phyloP scores from a whole-genome alignment of 345 rosid genomes.

The Eucalyptus sp. region DNA sequence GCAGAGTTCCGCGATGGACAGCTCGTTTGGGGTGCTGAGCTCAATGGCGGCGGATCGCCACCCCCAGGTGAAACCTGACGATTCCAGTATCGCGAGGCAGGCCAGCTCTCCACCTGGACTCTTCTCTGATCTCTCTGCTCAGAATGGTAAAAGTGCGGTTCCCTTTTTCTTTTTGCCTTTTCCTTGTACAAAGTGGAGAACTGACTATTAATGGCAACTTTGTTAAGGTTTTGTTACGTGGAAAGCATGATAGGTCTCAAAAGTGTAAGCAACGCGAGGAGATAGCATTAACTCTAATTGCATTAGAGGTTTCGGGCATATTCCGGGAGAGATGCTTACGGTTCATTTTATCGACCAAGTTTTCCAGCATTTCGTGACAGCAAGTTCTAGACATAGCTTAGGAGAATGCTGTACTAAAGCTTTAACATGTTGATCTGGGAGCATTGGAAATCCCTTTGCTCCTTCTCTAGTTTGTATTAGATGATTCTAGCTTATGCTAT shows the following conservation, averaged over 20 bases:
- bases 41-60: constrained; percentile 12
- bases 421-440: not conserved
- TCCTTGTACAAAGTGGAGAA: not conserved
- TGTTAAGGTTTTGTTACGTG: not conserved
- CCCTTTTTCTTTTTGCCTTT: not conserved
- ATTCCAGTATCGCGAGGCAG: constrained; percentile 50
- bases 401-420: not conserved
- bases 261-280: not conserved
- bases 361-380: not conserved
- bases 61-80: constrained; percentile 19
- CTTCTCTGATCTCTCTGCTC: constrained; percentile 44
- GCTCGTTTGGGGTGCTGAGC: constrained; percentile 27
- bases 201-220: not conserved
- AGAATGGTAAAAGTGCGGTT: constrained; percentile 39
- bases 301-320: not conserved
- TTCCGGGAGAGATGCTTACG: not conserved
- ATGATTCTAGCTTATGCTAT: not conserved
- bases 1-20: constrained; percentile 40
- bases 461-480: not conserved
- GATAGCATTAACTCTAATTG: not conserved
- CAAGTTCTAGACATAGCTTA: not conserved
- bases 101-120: constrained; percentile 80
- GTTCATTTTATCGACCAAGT: not conserved
- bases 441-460: not conserved
- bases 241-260: not conserved